phyloP scores from a whole-genome alignment of 2,329 filamentous ascomycete genomes.

The Beauveria australis region DNA sequence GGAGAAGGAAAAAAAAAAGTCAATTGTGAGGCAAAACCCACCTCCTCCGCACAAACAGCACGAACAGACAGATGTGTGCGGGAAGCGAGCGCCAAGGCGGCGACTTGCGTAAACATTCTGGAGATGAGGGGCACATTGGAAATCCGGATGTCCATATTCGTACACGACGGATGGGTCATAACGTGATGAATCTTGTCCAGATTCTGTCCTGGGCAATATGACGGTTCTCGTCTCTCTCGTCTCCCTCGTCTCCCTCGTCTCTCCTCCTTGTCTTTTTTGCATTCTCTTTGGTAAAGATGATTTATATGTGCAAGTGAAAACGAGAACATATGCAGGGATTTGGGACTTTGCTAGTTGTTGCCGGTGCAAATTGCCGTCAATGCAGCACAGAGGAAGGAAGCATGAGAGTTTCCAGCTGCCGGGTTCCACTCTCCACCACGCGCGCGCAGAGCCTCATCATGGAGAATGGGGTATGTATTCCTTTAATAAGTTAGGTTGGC shows the following conservation, averaged over 20 bases:
- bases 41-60: background rate
- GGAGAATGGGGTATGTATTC: background rate
- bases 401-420: background rate
- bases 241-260: too few species aligned
- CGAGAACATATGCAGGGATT: too few species aligned
- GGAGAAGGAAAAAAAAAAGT: background rate
- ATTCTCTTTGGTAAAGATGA: too few species aligned
- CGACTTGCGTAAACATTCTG: background rate
- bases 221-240: too few species aligned
- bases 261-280: too few species aligned
- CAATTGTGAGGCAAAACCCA: background rate
- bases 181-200: too few species aligned
- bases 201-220: too few species aligned
- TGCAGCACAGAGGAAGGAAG: background rate
- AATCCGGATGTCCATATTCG: too few species aligned
- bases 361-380: background rate
- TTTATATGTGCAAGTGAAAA: too few species aligned
- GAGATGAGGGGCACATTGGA: too few species aligned
- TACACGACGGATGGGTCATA: background rate
- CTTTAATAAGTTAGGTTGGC: background rate
- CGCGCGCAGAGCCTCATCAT: conserved; percentile 3
- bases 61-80: background rate
- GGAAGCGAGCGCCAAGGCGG: background rate
- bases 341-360: background rate
- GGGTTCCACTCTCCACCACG: background rate